Base-by-base conservation (phyloP, 2,329 filamentous ascomycete species). In the Penicillium sp. region DNA sequence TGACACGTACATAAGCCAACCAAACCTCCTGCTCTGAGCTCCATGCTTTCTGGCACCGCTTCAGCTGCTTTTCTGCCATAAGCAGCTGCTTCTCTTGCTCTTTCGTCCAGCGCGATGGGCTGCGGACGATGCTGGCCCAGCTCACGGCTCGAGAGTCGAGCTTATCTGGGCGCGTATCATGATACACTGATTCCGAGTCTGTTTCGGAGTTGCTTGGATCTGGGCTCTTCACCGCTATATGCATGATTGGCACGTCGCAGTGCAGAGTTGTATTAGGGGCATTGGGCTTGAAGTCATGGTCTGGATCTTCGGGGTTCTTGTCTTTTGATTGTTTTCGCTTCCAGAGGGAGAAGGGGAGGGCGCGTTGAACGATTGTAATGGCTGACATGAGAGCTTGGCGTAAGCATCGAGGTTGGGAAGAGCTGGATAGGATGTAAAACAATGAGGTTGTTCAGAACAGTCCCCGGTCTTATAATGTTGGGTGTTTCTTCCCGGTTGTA, bases 11-110 rank as follows among this genome's bases (percentile, higher is more conserved):
- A 61, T 60, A 57, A 14, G 54, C 48, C 44, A 68, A 42, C 65
- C 65, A 67, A 13, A 67, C 29, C 36, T 68, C 65, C 41, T 68
- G 65, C 42, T 67, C 63, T 8, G 64, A 66, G 42, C 62, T 66
- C 63, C 63, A 68, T 1, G 64, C 62, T 48, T 62, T 67, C 44
- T 68, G 65, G 51, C 65, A 68, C 22, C 59, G 50, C 29, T 52
- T 61, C 38, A 68, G 38, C 32, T 68, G 57, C 13, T 51, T 54
- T 45, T 58, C 47, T 0, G 64, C 64, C 41, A 56, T 52, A 4
- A 51, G 40, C 14, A 67, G 54, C 26, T 64, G 55, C 13, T 50
- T 50, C 34, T 67, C 64, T 31, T 63, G 63, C 20, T 64, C 57
- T 6, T 24, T 49, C 4, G 60, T 62, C 62, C 63, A 66, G 14